Evolutionary conservation across 1,284 basidiomycete genomes (phyloP).

Genomic region (Phellopilus nigrolimitatus): DNA sequence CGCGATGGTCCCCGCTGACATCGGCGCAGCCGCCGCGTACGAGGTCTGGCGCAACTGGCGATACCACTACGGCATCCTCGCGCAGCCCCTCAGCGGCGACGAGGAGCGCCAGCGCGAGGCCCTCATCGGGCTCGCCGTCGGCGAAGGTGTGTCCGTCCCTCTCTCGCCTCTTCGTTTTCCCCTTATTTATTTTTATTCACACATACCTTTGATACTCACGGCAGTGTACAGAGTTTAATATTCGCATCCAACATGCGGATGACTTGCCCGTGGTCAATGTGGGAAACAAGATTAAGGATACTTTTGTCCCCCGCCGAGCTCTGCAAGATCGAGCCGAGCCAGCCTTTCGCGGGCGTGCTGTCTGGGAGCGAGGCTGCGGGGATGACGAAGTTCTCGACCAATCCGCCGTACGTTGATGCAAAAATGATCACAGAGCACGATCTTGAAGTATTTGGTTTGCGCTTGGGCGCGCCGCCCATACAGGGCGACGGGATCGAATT

Average conservation of each 20-base stretch:
- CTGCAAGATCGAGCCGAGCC: no score
- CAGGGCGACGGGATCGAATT: no score
- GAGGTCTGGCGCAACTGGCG: slow-evolving; percentile 25
- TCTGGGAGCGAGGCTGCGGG: no score
- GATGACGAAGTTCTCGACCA: no score
- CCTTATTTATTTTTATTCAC: neutral
- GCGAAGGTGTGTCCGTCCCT: slow-evolving; percentile 23
- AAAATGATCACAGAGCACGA: no score
- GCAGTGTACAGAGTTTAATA: slow-evolving; percentile 23
- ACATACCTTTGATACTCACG: slow-evolving; percentile 22
- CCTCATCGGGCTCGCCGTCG: slow-evolving; percentile 23
- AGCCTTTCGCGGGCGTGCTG: no score
- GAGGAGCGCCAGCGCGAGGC: slow-evolving; percentile 25
- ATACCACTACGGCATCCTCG: slow-evolving; percentile 22
- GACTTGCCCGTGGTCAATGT: no score
- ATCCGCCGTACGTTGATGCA: no score
- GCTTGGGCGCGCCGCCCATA: no score
- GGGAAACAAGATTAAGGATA: no score
- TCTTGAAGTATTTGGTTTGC: no score
- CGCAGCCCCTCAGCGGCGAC: slow-evolving; percentile 23
- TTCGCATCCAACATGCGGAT: slow-evolving; percentile 25
- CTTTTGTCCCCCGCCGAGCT: no score
- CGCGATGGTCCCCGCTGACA: slow-evolving; percentile 19
- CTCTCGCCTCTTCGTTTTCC: neutral
- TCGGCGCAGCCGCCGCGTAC: slow-evolving; percentile 26